Evolutionary conservation across 2,329 filamentous ascomycete genomes (phyloP).

Genomic region (Fusarium sp.): DNA sequence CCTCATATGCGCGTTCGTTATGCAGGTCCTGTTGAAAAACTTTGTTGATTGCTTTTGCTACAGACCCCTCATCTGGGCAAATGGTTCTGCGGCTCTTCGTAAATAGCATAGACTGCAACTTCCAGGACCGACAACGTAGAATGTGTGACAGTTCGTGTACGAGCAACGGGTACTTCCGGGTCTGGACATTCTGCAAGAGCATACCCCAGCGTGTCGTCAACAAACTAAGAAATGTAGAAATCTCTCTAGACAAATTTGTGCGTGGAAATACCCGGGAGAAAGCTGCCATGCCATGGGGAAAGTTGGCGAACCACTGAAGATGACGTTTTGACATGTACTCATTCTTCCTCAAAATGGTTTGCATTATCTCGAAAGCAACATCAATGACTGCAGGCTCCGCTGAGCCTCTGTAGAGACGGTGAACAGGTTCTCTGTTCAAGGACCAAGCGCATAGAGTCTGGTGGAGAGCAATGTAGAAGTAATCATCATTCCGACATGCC

Average conservation of each 20-base stretch:
- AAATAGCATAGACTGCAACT: conserved; percentile 47
- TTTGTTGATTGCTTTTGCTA: conserved; percentile 31
- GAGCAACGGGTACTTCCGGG: conserved; percentile 47
- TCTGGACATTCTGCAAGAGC: conserved; percentile 16
- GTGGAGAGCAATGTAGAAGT: conserved; percentile 74
- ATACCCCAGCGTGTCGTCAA: conserved; percentile 42
- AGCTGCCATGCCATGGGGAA: conserved; percentile 38
- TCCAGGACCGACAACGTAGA: conserved; percentile 46
- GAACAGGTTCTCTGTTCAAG: conserved; percentile 51
- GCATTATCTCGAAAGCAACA: conserved; percentile 38
- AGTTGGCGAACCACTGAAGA: conserved; percentile 48
- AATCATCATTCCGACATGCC: conserved; percentile 68
- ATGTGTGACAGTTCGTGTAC: conserved; percentile 41
- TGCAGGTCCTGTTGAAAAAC: conserved; percentile 45
- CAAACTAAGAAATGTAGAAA: conserved; percentile 42
- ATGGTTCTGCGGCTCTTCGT: conserved; percentile 47
- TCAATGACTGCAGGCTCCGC: conserved; percentile 30
- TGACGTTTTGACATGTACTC: conserved; percentile 38
- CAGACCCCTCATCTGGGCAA: conserved; percentile 37
- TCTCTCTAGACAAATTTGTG: conserved; percentile 7
- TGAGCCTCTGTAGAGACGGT: conserved; percentile 39
- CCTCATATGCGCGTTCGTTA: conserved; percentile 36
- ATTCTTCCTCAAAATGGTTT: conserved; percentile 41
- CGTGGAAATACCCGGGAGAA: conserved; percentile 17
- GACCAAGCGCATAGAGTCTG: conserved; percentile 73